Evolutionary conservation across 73 alveolate species (phyloP).

Genomic region (Paramecium pentaurelia): DNA sequence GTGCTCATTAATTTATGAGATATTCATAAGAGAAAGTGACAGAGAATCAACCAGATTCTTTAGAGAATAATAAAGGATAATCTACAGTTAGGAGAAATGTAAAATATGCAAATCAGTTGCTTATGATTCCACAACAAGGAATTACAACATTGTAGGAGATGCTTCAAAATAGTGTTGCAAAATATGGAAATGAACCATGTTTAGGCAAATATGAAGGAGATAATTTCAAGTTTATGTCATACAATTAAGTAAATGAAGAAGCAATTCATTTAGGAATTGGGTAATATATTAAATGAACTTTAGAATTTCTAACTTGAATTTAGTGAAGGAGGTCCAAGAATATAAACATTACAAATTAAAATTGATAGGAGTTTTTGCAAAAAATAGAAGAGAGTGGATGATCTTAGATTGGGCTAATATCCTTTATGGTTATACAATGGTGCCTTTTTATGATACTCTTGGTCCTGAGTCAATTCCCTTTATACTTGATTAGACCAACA

Average conservation of each 20-base stretch:
- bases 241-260: neutral
- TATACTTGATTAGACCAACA: conserved; percentile 28
- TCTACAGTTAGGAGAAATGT: conserved; percentile 70
- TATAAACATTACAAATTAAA: conserved; percentile 8
- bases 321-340: conserved; percentile 8
- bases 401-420: conserved; percentile 72
- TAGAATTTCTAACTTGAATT: neutral
- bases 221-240: neutral
- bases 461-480: conserved; percentile 61
- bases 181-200: neutral
- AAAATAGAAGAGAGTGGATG: conserved; percentile 84
- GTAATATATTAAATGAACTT: neutral
- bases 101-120: conserved; percentile 51
- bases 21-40: conserved; percentile 59
- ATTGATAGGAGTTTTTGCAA: conserved; percentile 74
- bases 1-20: neutral
- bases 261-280: neutral
- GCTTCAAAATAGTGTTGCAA: neutral
- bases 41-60: conserved; percentile 29
- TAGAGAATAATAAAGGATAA: conserved; percentile 63
- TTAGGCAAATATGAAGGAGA: conserved; percentile 27
- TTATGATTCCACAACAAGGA: neutral
- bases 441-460: conserved; percentile 75
- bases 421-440: conserved; percentile 66
- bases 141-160: conserved; percentile 9